Evolutionary conservation across 352 stramenopile genomes (phyloP).

Genomic region (Phytophthora hybrid): DNA sequence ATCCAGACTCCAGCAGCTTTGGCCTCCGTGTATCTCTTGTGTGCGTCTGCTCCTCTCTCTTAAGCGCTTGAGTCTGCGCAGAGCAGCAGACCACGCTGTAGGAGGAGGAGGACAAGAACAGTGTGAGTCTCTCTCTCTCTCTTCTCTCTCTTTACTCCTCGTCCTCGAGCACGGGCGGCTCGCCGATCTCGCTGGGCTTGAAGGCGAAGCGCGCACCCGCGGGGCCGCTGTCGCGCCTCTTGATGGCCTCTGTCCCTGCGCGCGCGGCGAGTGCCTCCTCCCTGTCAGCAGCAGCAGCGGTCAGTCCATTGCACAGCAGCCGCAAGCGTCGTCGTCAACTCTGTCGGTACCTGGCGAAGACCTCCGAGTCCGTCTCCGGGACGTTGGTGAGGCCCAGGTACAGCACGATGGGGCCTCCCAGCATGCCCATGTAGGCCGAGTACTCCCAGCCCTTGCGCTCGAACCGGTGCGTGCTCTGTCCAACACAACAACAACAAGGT

Average conservation of each 20-base stretch:
- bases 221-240: slow-evolving; percentile 55
- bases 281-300: slow-evolving; percentile 29
- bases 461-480: slow-evolving; percentile 79
- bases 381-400: slow-evolving; percentile 83
- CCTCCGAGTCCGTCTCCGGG: slow-evolving; percentile 85
- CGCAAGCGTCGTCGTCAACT: too few species aligned
- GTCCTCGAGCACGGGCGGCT: slow-evolving; percentile 63
- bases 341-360: slow-evolving; percentile 67
- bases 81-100: slow-evolving; percentile 17
- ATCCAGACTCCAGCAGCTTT: not conserved
- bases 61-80: slow-evolving; percentile 19
- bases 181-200: slow-evolving; percentile 62
- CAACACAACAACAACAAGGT: not conserved
- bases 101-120: slow-evolving; percentile 16
- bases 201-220: slow-evolving; percentile 52
- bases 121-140: slow-evolving; percentile 2
- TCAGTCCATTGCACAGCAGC: too few species aligned
- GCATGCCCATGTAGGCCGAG: slow-evolving; percentile 79
- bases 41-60: not conserved
- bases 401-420: slow-evolving; percentile 75
- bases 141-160: slow-evolving; percentile 29
- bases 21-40: too few species aligned
- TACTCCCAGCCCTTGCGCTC: slow-evolving; percentile 88
- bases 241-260: slow-evolving; percentile 57
- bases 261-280: slow-evolving; percentile 67